A percentile compares a stretch with the other conserved stretches of the same genome.
Conservation (phyloP, 2,329 filamentous ascomycete species). For the Penicillium sp. region DNA sequence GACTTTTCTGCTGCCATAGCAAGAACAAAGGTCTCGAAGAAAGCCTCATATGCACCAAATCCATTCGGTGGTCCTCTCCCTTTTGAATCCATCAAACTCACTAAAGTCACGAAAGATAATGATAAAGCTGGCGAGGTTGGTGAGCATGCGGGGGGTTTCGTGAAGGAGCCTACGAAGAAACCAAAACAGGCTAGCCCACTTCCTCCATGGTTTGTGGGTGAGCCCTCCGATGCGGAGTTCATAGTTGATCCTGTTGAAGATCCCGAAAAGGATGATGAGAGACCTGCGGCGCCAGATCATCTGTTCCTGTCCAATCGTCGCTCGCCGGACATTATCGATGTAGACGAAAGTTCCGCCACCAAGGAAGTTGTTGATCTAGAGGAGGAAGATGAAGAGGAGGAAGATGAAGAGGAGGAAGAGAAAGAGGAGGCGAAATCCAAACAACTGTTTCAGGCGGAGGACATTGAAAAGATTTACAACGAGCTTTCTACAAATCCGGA, state of each 20-base stretch:
- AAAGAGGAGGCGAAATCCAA: background rate
- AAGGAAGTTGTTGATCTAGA: conserved; percentile 35
- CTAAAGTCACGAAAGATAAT: conserved; percentile 50
- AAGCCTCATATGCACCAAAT: conserved; percentile 38
- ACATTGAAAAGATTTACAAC: conserved; percentile 2
- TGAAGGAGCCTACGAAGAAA: conserved; percentile 46
- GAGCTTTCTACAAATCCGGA: background rate
- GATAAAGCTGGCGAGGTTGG: conserved; percentile 52
- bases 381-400: conserved; percentile 23
- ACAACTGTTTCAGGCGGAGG: background rate
- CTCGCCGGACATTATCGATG: conserved; percentile 40
- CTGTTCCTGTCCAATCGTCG: conserved; percentile 31
- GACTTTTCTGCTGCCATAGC: conserved; percentile 75
- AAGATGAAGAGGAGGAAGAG: conserved; percentile 14
- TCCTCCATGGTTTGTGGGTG: conserved; percentile 48
- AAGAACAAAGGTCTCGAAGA: conserved; percentile 64
- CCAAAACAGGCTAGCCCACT: conserved; percentile 34
- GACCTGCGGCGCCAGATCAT: conserved; percentile 20
- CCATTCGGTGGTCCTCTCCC: conserved; percentile 78
- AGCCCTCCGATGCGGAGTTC: conserved; percentile 33
- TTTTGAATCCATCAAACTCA: conserved; percentile 76
- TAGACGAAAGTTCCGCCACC: conserved; percentile 33
- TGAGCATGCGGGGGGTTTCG: conserved; percentile 62
- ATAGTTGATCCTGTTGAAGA: conserved; percentile 27
- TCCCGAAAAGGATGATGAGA: conserved; percentile 23